Evolutionary conservation across 2,329 filamentous ascomycete genomes (phyloP).

Genomic region (Alternaria tenuissima): DNA sequence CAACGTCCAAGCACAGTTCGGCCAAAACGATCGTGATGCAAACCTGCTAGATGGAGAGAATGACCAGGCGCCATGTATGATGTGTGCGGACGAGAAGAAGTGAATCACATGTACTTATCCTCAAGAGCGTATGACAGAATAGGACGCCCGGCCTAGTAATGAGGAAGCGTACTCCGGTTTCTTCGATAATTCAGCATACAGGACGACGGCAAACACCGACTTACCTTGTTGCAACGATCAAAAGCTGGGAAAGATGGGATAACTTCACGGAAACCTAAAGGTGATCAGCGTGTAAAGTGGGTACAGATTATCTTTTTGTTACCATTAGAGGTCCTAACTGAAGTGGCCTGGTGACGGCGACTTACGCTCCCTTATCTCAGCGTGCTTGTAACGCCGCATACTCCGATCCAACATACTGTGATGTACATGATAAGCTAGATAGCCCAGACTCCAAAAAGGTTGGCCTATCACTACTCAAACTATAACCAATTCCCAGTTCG

Average conservation of each 20-base stretch:
- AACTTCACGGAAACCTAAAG: slow-evolving; percentile 27
- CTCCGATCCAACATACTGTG: slow-evolving; percentile 19
- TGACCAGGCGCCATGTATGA: not conserved
- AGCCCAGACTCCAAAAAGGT: slow-evolving; percentile 4
- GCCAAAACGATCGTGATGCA: not conserved
- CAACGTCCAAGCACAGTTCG: not conserved
- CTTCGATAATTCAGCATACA: slow-evolving; percentile 19
- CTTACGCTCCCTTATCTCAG: slow-evolving; percentile 5
- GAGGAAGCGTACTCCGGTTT: not conserved
- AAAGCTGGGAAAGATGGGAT: not conserved
- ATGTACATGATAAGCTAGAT: slow-evolving; percentile 23
- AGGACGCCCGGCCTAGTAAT: not conserved
- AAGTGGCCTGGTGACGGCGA: slow-evolving; percentile 10
- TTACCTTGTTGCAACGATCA: slow-evolving; percentile 18
- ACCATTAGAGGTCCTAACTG: slow-evolving; percentile 26
- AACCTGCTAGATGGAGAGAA: not conserved
- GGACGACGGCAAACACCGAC: slow-evolving; percentile 14
- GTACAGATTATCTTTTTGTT: slow-evolving; percentile 34
- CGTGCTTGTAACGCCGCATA: slow-evolving; percentile 16
- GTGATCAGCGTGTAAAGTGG: slow-evolving; percentile 32
- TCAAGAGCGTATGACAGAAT: not conserved
- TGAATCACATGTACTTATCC: slow-evolving; percentile 11
- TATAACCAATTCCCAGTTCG: slow-evolving; percentile 7
- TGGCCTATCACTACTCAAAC: slow-evolving; percentile 10
- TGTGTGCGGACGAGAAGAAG: not conserved